Conservation (phyloP, 2,329 filamentous ascomycete species). For the Fusarium siculi region DNA sequence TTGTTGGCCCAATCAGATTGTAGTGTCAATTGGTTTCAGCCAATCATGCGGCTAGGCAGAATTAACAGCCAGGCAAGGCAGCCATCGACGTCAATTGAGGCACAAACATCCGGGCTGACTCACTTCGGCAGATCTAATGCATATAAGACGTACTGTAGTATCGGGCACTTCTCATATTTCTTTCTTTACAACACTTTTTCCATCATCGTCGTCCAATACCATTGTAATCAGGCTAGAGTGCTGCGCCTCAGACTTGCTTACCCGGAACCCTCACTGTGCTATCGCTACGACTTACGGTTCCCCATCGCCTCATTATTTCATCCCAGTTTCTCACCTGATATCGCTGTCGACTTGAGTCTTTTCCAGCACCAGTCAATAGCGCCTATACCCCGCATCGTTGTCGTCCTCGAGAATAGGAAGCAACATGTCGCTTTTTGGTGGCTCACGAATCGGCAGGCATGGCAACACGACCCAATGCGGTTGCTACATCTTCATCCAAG, state of each 20-base stretch:
- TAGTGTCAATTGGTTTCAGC: rapidly evolving
- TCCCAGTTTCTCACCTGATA: background rate
- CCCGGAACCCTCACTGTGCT: no score
- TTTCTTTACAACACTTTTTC: background rate
- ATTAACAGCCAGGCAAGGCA: slow-evolving; percentile 16
- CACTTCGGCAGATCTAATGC: background rate
- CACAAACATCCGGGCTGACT: slow-evolving; percentile 1
- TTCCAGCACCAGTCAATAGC: background rate
- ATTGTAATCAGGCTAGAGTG: background rate
- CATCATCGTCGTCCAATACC: background rate
- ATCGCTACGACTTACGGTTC: rapidly evolving
- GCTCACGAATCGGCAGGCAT: no score
- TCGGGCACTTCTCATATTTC: background rate
- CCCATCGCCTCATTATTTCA: no score
- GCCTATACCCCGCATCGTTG: background rate
- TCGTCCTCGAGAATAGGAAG: background rate
- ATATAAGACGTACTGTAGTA: background rate
- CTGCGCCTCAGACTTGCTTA: background rate
- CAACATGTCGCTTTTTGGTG: slow-evolving; percentile 4
- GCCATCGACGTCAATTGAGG: background rate
- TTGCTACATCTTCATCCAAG: slow-evolving; percentile 46
- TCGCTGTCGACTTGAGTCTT: background rate
- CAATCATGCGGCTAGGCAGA: slow-evolving; percentile 4
- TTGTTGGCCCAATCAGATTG: slow-evolving; percentile 3
- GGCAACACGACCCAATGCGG: slow-evolving; percentile 39